phyloP scores from a whole-genome alignment of 148 eudicot species.

The Talinum fruticosum region DNA sequence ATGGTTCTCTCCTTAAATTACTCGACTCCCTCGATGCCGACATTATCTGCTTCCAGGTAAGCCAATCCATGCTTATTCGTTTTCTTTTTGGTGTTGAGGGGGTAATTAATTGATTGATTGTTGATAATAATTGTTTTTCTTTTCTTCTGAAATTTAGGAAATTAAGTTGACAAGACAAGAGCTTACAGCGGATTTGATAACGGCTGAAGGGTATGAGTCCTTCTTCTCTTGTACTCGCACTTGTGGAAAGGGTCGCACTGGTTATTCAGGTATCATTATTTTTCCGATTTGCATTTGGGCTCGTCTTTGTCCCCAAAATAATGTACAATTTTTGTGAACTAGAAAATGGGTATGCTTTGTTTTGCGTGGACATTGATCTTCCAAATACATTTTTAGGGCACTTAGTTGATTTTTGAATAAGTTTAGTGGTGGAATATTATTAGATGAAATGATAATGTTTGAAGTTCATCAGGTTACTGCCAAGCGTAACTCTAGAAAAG shows the following conservation, averaged over 20 bases:
- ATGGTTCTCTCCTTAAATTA: slow-evolving; percentile 81
- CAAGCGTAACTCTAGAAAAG: not conserved
- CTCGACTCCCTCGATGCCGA: slow-evolving; percentile 85
- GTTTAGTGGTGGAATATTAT: not conserved
- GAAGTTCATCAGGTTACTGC: not conserved
- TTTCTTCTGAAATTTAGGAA: slow-evolving; percentile 51
- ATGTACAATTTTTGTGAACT: not conserved
- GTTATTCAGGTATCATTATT: slow-evolving; percentile 70
- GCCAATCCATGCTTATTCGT: not conserved
- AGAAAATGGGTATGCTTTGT: slow-evolving; percentile 8
- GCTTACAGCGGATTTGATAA: slow-evolving; percentile 66
- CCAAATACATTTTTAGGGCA: not conserved
- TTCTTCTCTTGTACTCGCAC: slow-evolving; percentile 95
- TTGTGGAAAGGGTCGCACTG: slow-evolving; percentile 61
- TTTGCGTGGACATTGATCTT: not conserved
- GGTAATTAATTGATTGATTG: not conserved
- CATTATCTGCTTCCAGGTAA: slow-evolving; percentile 93
- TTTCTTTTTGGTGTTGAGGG: not conserved
- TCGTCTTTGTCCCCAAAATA: not conserved
- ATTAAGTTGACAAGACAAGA: slow-evolving; percentile 79
- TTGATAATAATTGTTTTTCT: not conserved
- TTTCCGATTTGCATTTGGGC: not conserved
- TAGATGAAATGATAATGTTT: not conserved
- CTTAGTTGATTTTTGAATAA: not conserved
- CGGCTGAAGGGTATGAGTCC: slow-evolving; percentile 91